phyloP scores from a whole-genome alignment of 305 asterid species.

The Solanum aculeatissimum region DNA sequence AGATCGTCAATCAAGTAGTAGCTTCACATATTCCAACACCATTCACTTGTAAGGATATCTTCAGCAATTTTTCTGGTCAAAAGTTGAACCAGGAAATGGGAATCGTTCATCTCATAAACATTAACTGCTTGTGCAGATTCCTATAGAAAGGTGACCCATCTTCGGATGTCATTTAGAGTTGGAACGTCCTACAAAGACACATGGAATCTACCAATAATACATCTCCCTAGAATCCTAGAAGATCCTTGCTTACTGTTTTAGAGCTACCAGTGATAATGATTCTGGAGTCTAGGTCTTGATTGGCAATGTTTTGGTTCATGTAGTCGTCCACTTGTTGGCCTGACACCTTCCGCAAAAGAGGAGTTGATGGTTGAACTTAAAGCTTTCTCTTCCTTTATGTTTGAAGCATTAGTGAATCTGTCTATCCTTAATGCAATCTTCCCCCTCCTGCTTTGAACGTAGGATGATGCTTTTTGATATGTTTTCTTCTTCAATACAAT shows the following conservation, averaged over 20 bases:
- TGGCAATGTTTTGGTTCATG: background rate
- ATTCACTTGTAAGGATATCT: background rate
- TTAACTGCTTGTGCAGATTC: background rate
- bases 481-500: background rate
- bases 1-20: background rate
- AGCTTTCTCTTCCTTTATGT: background rate
- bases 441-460: background rate
- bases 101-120: background rate
- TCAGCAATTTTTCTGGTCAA: background rate
- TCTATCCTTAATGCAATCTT: background rate
- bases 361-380: background rate
- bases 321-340: background rate
- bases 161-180: background rate
- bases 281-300: background rate
- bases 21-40: background rate
- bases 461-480: background rate
- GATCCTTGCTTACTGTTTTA: background rate
- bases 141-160: background rate
- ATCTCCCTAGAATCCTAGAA: background rate
- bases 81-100: background rate
- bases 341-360: background rate
- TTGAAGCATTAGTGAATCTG: background rate
- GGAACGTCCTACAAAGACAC: background rate
- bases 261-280: background rate
- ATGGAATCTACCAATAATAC: background rate